Base-by-base conservation (phyloP, 2,329 filamentous ascomycete genomes). In the Colletotrichum sp. region DNA sequence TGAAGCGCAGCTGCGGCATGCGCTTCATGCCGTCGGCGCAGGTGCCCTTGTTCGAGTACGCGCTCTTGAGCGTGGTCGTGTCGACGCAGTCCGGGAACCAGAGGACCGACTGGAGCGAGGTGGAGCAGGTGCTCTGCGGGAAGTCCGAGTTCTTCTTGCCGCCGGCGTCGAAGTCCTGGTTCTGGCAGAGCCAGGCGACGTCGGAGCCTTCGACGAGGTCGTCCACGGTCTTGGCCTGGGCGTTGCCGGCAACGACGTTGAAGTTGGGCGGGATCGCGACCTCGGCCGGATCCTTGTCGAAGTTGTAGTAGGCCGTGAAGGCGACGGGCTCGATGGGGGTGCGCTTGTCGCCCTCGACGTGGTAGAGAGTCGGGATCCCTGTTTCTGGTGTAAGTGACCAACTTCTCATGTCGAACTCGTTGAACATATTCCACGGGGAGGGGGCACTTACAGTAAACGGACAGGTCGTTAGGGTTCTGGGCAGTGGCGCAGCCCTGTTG, bases 1-100 rank as follows among this genome's bases (percentile, higher is more conserved):
- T 85, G 79, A 88, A 88, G 71, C 87, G 84, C n/a, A 88, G 82
- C 74, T 85, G 84, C 1, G 87, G 86, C 82, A 89, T 87, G 28
- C 83, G 81, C 78, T 86, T 86, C 84, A 86, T 86, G 77, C 82
- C 83, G 1, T 72, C 58, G 1, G 86, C 85, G 75, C 86, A 87
- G 43, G 75, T 72, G 36, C 77, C 76, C 64, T 78, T 73, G 32
- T 58, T 66, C 18, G 70, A 76, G 59, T 73, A 80, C 30, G 74
- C 77, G 24, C 66, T 69, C 55, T 78, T 72, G 64, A 78, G 71
- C 13, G 67, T 76, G 21, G 68, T 58, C 9, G 72, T 66, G 66
- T 78, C 74, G 43, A 79, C 78, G 71, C 79, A 80, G 70, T 78
- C 75, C 8, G 70, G 78, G 78, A 80, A 80, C 43, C 73, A 63